Base-by-base conservation (phyloP, 805 yeast species). In the Kluyveromyces wickerhamii region DNA sequence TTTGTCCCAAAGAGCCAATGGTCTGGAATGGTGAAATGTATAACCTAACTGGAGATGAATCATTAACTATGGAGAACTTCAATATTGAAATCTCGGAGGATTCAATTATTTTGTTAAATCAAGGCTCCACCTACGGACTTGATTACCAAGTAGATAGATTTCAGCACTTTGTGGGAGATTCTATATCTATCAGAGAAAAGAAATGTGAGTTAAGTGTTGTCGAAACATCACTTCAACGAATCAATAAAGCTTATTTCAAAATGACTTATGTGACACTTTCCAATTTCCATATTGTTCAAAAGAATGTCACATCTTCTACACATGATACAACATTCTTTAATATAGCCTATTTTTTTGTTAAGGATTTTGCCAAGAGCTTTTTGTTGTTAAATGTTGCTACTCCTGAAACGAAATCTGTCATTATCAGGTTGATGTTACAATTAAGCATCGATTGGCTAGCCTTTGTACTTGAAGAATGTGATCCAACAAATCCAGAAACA, bases 401-500 rank as follows among this genome's bases (percentile, higher is more conserved):
- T 2, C 37, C 47, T 28, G 54, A 54, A 23, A 66, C 80, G 37
- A 77, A 84, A 42, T 75, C 88, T 0, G 69, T 74, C 0, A 70
- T 87, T 7, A 77, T 86, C 18, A 63, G 79, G 61, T 74, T 76
- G 45, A 69, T 92, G 53, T 75, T 92, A 20, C 75, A 77, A 38
- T 60, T 86, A 41, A 74, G 94, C 29, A 75, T 87, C 28, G 89
- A 82, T 36, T 92, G 98, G 98, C 80, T 92, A 12, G 74, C 86
- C 37, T 89, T 87, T 51, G 76, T 92, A 18, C 86, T 89, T 40
- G 96, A 92, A 57, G 96, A 89, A 51, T 92, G 98, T 62, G 77
- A 78, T 11, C 95, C 96, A 1, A 80, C 94, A 0, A 96, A 89
- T 45, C 72, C 81, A 36, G 82, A 78, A 48, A 89, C 97, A 0